Conservation (phyloP, 2,329 filamentous ascomycete genomes). For the Aspergillus jensenii region DNA sequence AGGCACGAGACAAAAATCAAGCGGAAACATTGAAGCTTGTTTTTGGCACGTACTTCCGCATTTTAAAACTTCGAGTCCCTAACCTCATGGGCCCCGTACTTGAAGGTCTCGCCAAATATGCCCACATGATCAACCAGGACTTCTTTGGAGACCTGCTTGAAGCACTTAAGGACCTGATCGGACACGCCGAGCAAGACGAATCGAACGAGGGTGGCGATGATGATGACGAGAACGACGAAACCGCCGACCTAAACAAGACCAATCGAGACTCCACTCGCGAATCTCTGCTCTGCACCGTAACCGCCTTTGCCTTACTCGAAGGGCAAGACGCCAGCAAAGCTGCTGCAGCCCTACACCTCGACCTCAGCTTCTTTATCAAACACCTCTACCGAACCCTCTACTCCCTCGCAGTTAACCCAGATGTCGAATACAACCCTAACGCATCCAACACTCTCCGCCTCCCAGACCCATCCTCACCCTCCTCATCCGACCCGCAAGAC, state of each 20-base stretch:
- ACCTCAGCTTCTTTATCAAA: conserved; percentile 91
- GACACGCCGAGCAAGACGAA: conserved; percentile 59
- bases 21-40: conserved; percentile 94
- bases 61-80: conserved; percentile 77
- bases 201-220: conserved; percentile 48
- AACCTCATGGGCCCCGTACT: conserved; percentile 95
- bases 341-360: conserved; percentile 76
- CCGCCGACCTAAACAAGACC: conserved; percentile 30
- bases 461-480: conserved; percentile 59
- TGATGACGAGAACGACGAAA: conserved; percentile 29
- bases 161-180: conserved; percentile 88
- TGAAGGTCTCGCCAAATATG: conserved; percentile 89
- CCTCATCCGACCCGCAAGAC: conserved; percentile 39
- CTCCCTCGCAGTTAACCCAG: conserved; percentile 73
- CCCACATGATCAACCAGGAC: conserved; percentile 97
- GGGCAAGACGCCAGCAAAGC: conserved; percentile 90
- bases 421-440: conserved; percentile 75
- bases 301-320: conserved; percentile 91
- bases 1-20: conserved; percentile 91
- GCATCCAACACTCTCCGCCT: conserved; percentile 65
- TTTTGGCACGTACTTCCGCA: conserved; percentile 92
- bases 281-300: conserved; percentile 89
- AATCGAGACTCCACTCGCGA: conserved; percentile 78
- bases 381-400: conserved; percentile 88
- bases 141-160: conserved; percentile 97